A percentile compares a stretch with the other conserved stretches of the same genome.
These are phyloP conservation scores for Epichloe uncinata DNA, from an alignment of 2,329 filamentous ascomycete genomes.

Conservation along the genomic window DNA sequence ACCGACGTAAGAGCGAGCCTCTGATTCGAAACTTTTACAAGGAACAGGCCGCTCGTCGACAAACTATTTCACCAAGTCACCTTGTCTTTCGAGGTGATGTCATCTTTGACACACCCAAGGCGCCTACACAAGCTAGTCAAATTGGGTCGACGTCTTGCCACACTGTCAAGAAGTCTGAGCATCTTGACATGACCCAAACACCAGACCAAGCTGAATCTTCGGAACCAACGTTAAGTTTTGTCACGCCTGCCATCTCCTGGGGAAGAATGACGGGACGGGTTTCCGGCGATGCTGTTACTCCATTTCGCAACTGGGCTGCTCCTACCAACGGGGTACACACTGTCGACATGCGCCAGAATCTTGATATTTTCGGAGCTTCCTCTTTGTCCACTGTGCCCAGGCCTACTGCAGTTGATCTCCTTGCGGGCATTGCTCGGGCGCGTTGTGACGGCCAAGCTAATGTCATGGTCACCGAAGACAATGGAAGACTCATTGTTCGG, in stretches of 20 bases:
- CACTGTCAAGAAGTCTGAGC: not conserved
- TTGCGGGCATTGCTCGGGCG: slow-evolving; percentile 16
- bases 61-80: slow-evolving; percentile 18
- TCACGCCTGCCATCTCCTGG: slow-evolving; percentile 10
- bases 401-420: slow-evolving; percentile 10
- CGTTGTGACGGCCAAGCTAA: slow-evolving; percentile 18
- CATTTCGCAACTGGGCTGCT: not conserved
- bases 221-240: not conserved
- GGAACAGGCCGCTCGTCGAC: slow-evolving; percentile 12
- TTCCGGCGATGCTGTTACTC: slow-evolving; percentile 3
- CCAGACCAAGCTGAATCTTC: slow-evolving; percentile 1
- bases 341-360: slow-evolving; percentile 22
- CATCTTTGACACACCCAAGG: not conserved
- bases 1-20: slow-evolving; percentile 23
- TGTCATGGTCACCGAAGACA: slow-evolving; percentile 16
- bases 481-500: slow-evolving; percentile 21
- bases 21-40: slow-evolving; percentile 15
- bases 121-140: not conserved
- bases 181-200: not conserved
- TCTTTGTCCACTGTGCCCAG: slow-evolving; percentile 4
- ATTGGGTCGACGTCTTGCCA: not conserved
- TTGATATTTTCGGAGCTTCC: slow-evolving; percentile 21
- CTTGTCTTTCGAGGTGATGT: slow-evolving; percentile 3
- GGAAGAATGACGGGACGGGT: slow-evolving; percentile 7
- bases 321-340: slow-evolving; percentile 15